Conservation (phyloP, 73 alveolate genomes). For the Durusdinium trenchii region DNA sequence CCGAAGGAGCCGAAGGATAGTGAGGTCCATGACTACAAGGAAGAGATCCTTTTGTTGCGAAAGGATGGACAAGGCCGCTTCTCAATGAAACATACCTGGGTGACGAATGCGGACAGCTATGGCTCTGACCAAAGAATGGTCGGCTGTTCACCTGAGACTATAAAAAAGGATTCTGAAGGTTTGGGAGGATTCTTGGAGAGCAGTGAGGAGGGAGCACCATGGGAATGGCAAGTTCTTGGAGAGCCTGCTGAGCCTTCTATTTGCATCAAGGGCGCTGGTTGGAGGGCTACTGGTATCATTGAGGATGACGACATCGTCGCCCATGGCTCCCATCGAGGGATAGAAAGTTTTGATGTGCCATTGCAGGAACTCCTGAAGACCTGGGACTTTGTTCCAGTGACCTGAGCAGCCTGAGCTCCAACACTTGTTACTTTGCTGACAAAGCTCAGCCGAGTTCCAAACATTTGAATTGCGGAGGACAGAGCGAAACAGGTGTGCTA, state of each 20-base stretch:
- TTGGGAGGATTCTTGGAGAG: background rate
- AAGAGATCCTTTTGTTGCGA: constrained; percentile 11
- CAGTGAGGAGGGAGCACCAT: background rate
- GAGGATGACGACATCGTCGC: background rate
- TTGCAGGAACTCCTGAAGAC: background rate
- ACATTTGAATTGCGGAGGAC: no score
- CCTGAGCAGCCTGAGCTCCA: no score
- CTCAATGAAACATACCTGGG: background rate
- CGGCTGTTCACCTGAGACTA: background rate
- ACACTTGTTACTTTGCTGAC: no score
- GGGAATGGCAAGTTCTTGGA: background rate
- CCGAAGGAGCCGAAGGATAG: background rate
- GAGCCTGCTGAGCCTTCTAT: background rate
- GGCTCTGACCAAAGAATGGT: background rate
- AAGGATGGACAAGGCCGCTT: constrained; percentile 8
- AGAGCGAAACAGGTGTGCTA: no score
- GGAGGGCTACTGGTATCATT: background rate
- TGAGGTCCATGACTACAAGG: constrained; percentile 29
- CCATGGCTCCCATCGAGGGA: background rate
- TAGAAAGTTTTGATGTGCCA: background rate
- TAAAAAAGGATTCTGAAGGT: background rate
- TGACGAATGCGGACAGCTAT: background rate
- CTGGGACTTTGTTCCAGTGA: background rate
- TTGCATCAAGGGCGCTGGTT: background rate
- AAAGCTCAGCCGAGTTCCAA: no score